A percentile compares a stretch with the other conserved stretches of the same genome.
These are phyloP conservation scores for Murraya paniculata DNA, from an alignment of 345 rosid genomes.

Conservation along the genomic window DNA sequence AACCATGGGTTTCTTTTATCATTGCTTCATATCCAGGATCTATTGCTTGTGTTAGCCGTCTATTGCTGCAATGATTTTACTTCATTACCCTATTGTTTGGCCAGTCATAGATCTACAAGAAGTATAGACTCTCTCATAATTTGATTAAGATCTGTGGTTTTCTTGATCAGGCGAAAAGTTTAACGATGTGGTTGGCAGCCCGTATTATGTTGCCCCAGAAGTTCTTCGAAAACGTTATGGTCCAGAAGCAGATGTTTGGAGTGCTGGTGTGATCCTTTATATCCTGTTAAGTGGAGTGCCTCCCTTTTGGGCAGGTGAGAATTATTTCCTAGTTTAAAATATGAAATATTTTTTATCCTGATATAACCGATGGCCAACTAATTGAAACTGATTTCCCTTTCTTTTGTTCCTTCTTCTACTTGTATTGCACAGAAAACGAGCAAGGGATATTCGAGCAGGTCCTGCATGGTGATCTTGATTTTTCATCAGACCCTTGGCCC, in stretches of 20 bases:
- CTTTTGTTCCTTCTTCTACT: constrained; percentile 7
- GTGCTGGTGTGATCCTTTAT: constrained; percentile 90
- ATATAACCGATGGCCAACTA: constrained; percentile 7
- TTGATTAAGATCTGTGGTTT: neutral
- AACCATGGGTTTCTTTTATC: neutral
- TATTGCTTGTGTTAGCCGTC: neutral
- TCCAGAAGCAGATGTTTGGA: constrained; percentile 94
- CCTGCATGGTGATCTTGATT: constrained; percentile 82
- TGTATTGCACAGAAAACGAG: constrained; percentile 59
- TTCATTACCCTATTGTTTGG: neutral
- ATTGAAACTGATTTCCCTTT: neutral
- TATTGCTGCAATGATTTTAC: neutral
- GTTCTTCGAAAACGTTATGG: constrained; percentile 75
- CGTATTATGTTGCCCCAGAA: constrained; percentile 93
- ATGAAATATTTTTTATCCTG: neutral
- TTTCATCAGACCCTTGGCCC: constrained; percentile 87
- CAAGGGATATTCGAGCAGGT: constrained; percentile 89
- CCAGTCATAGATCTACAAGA: neutral
- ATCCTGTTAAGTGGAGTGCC: constrained; percentile 89
- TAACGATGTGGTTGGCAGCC: constrained; percentile 86
- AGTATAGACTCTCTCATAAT: neutral
- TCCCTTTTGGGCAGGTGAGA: constrained; percentile 92
- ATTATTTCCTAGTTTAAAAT: neutral
- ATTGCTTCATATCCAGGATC: neutral
- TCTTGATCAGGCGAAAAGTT: constrained; percentile 60